These are phyloP conservation scores for Gastrolobium bilobum DNA, from an alignment of 306 rosid species.

Conservation along the genomic window DNA sequence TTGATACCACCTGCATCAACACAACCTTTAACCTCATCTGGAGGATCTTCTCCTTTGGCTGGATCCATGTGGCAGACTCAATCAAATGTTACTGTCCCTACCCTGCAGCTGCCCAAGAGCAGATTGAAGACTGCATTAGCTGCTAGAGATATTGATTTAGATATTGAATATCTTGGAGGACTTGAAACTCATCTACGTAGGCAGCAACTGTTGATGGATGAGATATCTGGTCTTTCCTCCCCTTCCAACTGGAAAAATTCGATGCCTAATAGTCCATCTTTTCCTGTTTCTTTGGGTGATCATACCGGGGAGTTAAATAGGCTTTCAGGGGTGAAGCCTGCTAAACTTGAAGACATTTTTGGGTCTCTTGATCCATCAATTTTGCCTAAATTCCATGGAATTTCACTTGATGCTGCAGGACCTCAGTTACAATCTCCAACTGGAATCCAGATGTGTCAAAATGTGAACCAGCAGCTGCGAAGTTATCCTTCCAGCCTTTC, in stretches of 20 bases:
- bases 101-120: constrained; percentile 80
- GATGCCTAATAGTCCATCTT: constrained; percentile 60
- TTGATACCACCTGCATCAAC: constrained; percentile 62
- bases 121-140: constrained; percentile 65
- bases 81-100: constrained; percentile 61
- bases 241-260: constrained; percentile 78
- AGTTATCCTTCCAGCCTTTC: constrained; percentile 63
- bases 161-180: constrained; percentile 54
- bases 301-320: constrained; percentile 61
- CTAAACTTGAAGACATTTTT: constrained; percentile 70
- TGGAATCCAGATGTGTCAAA: constrained; percentile 67
- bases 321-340: constrained; percentile 67
- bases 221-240: constrained; percentile 67
- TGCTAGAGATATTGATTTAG: constrained; percentile 73
- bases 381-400: constrained; percentile 68
- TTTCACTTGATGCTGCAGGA: constrained; percentile 62
- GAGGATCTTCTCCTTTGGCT: constrained; percentile 69
- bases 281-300: constrained; percentile 53
- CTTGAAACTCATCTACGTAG: constrained; percentile 62
- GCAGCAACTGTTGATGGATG: constrained; percentile 71
- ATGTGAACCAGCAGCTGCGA: constrained; percentile 63
- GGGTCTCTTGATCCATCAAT: constrained; percentile 67
- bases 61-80: constrained; percentile 74
- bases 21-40: constrained; percentile 73
- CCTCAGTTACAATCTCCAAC: constrained; percentile 73